Evolutionary conservation across 2,329 filamentous ascomycete genomes (phyloP).

Genomic region (Epichloe elymi): DNA sequence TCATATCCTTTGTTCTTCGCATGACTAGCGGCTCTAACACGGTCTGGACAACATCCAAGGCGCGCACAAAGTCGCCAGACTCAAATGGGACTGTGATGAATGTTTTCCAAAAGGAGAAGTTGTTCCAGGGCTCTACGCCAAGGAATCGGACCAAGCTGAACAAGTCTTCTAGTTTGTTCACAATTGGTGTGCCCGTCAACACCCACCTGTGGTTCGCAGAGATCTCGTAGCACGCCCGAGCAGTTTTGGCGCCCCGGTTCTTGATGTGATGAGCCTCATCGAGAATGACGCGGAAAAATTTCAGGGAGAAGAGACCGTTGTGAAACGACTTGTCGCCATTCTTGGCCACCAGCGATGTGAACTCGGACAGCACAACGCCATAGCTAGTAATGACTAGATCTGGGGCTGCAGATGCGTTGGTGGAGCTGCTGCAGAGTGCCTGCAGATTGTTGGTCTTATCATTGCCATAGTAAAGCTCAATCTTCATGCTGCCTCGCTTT

Average conservation of each 20-base stretch:
- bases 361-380: slow-evolving; percentile 82
- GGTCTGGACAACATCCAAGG: slow-evolving; percentile 91
- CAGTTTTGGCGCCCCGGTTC: slow-evolving; percentile 78
- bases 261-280: slow-evolving; percentile 96
- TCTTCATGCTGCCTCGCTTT: slow-evolving; percentile 66
- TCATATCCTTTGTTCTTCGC: slow-evolving; percentile 94
- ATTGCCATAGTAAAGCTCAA: slow-evolving; percentile 80
- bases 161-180: slow-evolving; percentile 87
- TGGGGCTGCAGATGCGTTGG: slow-evolving; percentile 63
- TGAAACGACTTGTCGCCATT: slow-evolving; percentile 52
- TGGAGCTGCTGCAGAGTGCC: slow-evolving; percentile 62
- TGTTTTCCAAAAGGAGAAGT: slow-evolving; percentile 98
- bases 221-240: slow-evolving; percentile 87
- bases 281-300: slow-evolving; percentile 89
- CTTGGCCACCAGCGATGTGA: slow-evolving; percentile 51
- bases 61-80: slow-evolving; percentile 84
- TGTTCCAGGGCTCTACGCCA: slow-evolving; percentile 92
- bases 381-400: slow-evolving; percentile 94
- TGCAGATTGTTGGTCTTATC: slow-evolving; percentile 74
- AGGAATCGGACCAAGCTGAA: slow-evolving; percentile 89
- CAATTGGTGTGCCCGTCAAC: slow-evolving; percentile 88
- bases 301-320: slow-evolving; percentile 73
- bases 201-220: slow-evolving; percentile 80
- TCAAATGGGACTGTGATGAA: slow-evolving; percentile 98
- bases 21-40: slow-evolving; percentile 93